Base-by-base conservation (phyloP, 164 flowering plant species). In the Sedum album region DNA sequence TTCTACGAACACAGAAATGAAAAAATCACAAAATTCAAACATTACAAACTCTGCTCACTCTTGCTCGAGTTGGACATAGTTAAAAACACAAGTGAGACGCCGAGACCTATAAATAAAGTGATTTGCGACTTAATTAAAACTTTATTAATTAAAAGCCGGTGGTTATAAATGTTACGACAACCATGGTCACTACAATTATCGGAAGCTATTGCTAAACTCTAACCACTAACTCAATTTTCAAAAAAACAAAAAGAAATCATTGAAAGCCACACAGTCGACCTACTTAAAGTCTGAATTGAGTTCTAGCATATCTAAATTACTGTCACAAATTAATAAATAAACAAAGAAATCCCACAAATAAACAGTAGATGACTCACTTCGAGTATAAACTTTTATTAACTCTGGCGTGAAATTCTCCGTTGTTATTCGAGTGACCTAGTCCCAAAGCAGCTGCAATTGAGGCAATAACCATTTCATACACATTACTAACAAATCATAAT, bases 331-430 rank as follows among this genome's bases (percentile, higher is more conserved):
- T 20, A 69, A 53, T 36, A 5, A 13, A 3, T 15, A 36, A 23
- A 51, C 25, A 42, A 62, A 9, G 20, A 28, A 66, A 66, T 15
- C 2, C 35, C 28, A 30, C 2, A 66, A 55, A 60, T 35, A 13
- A 26, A 68, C 20, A 48, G 13, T 15, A 15, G 10, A 1, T 10
- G 36, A 67, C 39, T 67, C 75, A 85, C 93, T 84, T 73, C 57
- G 74, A 66, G 21, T 76, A 78, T 20, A 88, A 73, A 73, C 82
- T 84, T 78, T 79, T 79, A 55, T 75, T 72, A 69, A 88, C 92
- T 73, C 72, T 83, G 11, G 81, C 78, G 68, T 77, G 82, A 74
- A 90, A 87, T 66, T 84, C 85, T 69, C 74, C 82, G 42, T 74
- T 78, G 67, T 80, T 21, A 64, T 79, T 86, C 71, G 86, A 81